Evolutionary conservation across 2,329 filamentous ascomycete species (phyloP).

Genomic region (Verticillium isaacii): DNA sequence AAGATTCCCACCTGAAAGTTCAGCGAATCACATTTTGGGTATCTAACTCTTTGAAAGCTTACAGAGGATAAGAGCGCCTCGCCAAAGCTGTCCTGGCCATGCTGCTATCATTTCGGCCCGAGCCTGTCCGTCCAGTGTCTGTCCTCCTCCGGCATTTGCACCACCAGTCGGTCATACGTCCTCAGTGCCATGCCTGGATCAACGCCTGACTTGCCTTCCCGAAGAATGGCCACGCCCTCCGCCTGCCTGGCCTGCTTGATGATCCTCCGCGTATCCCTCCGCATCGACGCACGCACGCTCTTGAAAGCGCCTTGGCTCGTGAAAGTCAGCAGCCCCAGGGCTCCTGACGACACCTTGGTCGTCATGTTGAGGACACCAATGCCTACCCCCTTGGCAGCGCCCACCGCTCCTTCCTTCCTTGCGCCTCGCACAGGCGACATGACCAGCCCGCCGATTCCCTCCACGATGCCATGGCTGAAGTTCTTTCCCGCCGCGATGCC

Average conservation of each 20-base stretch:
- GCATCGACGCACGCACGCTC: constrained; percentile 10
- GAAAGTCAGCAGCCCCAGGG: constrained; percentile 16
- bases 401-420: constrained; percentile 31
- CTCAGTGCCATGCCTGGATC: not conserved
- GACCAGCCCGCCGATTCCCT: constrained; percentile 37
- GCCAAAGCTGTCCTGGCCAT: not conserved
- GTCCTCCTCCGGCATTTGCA: not conserved
- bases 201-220: not conserved
- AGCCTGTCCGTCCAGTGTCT: not conserved
- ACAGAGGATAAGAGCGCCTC: not conserved
- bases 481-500: constrained; percentile 36
- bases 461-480: constrained; percentile 35
- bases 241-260: constrained; percentile 1
- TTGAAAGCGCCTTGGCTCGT: constrained; percentile 14
- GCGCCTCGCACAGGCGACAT: constrained; percentile 36
- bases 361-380: constrained; percentile 29
- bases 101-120: not conserved
- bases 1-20: too few relatives aligned
- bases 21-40: too few relatives aligned
- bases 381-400: constrained; percentile 34
- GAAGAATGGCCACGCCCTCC: not conserved
- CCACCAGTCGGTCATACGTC: not conserved
- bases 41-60: too few relatives aligned
- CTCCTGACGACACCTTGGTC: constrained; percentile 15
- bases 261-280: constrained; percentile 6